Evolutionary conservation across 192 early-diverging fungal species (phyloP), one percentile per base, ranked within the genome.

Genomic region (Coemansia sp.): DNA sequence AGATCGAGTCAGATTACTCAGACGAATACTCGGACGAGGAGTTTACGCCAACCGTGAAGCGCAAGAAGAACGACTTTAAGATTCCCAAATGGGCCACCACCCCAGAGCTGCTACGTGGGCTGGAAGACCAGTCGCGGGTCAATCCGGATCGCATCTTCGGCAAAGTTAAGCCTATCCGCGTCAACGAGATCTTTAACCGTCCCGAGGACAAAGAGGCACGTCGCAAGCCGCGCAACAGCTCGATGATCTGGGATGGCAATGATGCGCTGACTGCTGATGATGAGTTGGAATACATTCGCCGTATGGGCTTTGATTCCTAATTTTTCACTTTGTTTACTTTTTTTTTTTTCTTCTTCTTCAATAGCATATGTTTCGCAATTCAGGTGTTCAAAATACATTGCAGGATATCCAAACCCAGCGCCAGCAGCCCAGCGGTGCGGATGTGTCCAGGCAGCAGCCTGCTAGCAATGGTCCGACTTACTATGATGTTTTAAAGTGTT

Each of bases 131-230:
- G 55, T 63, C 63, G 49, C 26, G 36, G 4, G 53, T 76, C 20
- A 80, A 80, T 33, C 79, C 79, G 0, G 79, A 80, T 26, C 65
- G 62, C 19, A 72, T 80, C 38, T 80, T 80, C 55, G 79, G 79
- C 10, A 38, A 53, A 0, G 63, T 80, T 11, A 68, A 60, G 62
- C 79, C 79, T 3, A 50, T 80, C 16, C 43, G 68, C 6, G 53
- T 80, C 26, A 65, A 65, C 33, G 79, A 80, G 44, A 71, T 80
- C n/a, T 80, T 80, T 23, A 62, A 70, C 35, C 55, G 65, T 8
- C 12, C 8, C 15, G 61, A 65, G 19, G 30, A 36, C 5, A 61
- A 36, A 6, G 63, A 66, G 12, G 35, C 37, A 15, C 59, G 69
- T 10, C 56, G 79, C 2, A 62, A 65, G 45, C 70, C 71, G 6